Evolutionary conservation across 352 stramenopile genomes (phyloP).

Genomic region (Globisporangium middletonii): DNA sequence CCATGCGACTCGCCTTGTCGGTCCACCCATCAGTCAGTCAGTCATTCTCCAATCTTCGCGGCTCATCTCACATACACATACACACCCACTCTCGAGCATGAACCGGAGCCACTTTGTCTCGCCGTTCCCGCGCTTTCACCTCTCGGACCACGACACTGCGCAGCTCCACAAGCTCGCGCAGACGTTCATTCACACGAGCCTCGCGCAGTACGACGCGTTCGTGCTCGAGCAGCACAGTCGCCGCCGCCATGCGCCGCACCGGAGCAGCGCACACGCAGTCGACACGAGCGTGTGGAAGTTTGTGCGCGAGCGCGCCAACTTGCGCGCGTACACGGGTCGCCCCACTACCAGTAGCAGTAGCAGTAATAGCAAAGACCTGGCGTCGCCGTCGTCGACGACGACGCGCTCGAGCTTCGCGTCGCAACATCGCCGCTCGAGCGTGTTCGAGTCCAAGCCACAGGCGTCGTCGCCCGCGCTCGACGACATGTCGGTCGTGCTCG

Average conservation of each 20-base stretch:
- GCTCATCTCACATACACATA: neutral
- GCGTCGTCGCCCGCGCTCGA: neutral
- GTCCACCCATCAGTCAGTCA: neutral
- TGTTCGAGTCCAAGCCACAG: neutral
- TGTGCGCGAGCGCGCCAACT: constrained; percentile 1
- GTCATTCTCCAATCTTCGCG: neutral
- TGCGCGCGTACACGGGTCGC: constrained; percentile 4
- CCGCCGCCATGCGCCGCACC: neutral
- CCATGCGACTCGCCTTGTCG: too few relatives aligned
- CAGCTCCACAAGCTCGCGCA: constrained; percentile 2
- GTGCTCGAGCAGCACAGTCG: neutral
- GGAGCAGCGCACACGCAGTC: neutral
- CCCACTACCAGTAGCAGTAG: neutral
- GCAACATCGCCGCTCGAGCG: neutral
- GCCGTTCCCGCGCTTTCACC: constrained; percentile 6
- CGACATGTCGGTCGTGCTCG: constrained; percentile 19
- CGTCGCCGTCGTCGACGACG: neutral
- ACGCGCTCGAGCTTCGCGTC: neutral
- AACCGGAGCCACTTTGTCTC: constrained; percentile 1
- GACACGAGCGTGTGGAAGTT: constrained; percentile 3
- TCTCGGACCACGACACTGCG: constrained; percentile 1
- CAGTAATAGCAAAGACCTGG: neutral
- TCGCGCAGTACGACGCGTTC: constrained; percentile 7
- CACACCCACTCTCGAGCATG: neutral
- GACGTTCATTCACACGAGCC: neutral